phyloP scores from a whole-genome alignment of 495 filamentous ascomycete species.

The Penicillium pulvis region DNA sequence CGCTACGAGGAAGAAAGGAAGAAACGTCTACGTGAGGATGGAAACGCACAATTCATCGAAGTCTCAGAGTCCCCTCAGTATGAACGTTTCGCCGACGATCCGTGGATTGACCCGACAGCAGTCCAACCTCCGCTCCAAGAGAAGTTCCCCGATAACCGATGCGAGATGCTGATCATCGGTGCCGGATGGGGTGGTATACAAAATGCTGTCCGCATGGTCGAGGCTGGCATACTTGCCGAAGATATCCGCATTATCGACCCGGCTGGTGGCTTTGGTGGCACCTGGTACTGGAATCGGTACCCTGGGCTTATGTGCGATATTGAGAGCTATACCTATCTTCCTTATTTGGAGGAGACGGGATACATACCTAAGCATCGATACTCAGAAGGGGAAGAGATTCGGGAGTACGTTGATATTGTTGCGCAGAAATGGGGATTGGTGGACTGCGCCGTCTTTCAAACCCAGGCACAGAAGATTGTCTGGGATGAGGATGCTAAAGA shows the following conservation, averaged over 20 bases:
- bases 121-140: conserved; percentile 23
- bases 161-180: conserved; percentile 44
- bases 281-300: conserved; percentile 51
- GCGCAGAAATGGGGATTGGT: conserved; percentile 43
- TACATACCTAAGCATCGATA: conserved; percentile 52
- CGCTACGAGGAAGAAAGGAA: conserved; percentile 46
- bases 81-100: conserved; percentile 41
- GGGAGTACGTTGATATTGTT: conserved; percentile 26
- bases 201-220: conserved; percentile 50
- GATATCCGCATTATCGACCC: conserved; percentile 55
- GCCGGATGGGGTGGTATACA: conserved; percentile 54
- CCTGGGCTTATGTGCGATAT: conserved; percentile 38
- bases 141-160: conserved; percentile 32
- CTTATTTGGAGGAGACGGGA: conserved; percentile 61
- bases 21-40: conserved; percentile 49
- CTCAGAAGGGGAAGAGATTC: conserved; percentile 24
- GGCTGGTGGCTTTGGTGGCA: conserved; percentile 46
- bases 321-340: conserved; percentile 45
- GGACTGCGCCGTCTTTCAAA: conserved; percentile 47
- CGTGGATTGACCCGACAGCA: conserved; percentile 45
- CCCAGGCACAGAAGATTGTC: conserved; percentile 3
- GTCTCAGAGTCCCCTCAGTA: conserved; percentile 18
- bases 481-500: conserved; percentile 12
- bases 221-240: conserved; percentile 42
- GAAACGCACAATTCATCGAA: conserved; percentile 42